Evolutionary conservation across 2,329 filamentous ascomycete species (phyloP), one percentile per base, ranked within the genome.

Genomic region (Curvularia spicifera): DNA sequence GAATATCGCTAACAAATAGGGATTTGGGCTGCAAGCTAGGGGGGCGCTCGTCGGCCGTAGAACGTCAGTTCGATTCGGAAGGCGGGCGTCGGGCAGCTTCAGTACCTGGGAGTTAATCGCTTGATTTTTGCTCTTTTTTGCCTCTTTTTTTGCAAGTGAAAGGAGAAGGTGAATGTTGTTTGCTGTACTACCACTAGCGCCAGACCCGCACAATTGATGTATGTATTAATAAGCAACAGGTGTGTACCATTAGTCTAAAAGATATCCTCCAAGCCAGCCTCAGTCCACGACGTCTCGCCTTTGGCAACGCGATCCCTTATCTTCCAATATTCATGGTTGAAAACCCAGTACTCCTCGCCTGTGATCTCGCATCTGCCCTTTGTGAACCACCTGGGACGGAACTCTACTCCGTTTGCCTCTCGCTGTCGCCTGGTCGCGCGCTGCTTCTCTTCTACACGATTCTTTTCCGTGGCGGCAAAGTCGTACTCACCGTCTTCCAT

Each of bases 401-500:
- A 98, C 60, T 94, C 88, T 62, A 96, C 90, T 4, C 95, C 95
- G 2, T 79, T 84, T 29, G 84, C 84, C 78, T 99, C 94, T 24
- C 93, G 83, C 57, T 84, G 80, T 53, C 91, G 81, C 60, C 95
- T 82, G 57, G 89, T 88, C 9, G 89, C 87, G 59, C 95, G 84
- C 81, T 99, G 95, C 64, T 89, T 93, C 80, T 97, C 91, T 78
- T 99, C 95, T 0, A 99, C 86, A 1, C 95, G 85, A 71, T 94
- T 95, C 85, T 99, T 99, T 82, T 99, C 95, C 5, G 85, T 86
- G 0, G 94, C 95, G 1, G 95, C 95, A 59, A 95, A 84, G 71
- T 98, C 94, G 73, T 99, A 99, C 78, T 93, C 87, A n/a, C 94
- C 95, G 61, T 98, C 93, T 76, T 99, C 95, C 95, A 99, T 99